phyloP scores from a whole-genome alignment of 306 rosid species.

The Leucaena leucocephala region DNA sequence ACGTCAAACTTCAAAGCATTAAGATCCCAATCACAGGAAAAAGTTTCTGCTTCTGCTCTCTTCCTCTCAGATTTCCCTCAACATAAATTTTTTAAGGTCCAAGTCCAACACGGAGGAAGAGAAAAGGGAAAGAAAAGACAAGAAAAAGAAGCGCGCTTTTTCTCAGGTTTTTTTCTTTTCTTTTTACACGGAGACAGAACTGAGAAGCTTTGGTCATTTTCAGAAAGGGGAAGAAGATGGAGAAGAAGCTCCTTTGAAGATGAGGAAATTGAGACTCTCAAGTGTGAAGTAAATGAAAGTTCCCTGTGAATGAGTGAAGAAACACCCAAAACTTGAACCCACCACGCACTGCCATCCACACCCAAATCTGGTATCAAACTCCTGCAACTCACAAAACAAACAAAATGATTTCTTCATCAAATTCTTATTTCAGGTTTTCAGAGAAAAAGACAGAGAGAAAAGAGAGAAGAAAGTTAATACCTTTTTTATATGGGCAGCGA shows the following conservation, averaged over 20 bases:
- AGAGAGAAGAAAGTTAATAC: slow-evolving; percentile 32
- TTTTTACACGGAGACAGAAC: slow-evolving; percentile 23
- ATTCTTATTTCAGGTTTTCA: not conserved
- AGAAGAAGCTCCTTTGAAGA: slow-evolving; percentile 69
- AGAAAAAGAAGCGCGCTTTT: not conserved
- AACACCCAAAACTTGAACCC: slow-evolving; percentile 94
- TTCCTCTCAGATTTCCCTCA: not conserved
- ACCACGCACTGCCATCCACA: slow-evolving; percentile 99
- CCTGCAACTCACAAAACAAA: slow-evolving; percentile 49
- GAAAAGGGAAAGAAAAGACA: not conserved
- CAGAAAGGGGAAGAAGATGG: slow-evolving; percentile 36
- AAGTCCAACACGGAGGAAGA: too few species aligned
- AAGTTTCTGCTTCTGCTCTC: not conserved
- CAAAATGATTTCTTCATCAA: slow-evolving; percentile 15
- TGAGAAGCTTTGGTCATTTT: not conserved
- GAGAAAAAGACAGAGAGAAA: not conserved
- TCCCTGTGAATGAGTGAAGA: slow-evolving; percentile 86
- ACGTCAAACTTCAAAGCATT: not conserved
- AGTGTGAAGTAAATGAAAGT: slow-evolving; percentile 81
- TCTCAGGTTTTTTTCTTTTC: not conserved
- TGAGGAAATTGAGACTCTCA: slow-evolving; percentile 80
- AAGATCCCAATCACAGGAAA: not conserved
- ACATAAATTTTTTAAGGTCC: too few species aligned
- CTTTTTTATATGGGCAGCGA: slow-evolving; percentile 94
- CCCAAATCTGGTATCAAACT: slow-evolving; percentile 76